Evolutionary conservation across 768 basidiomycete species (phyloP), one percentile per base, ranked within the genome.

Genomic region (Leucocoprinus leucothites): DNA sequence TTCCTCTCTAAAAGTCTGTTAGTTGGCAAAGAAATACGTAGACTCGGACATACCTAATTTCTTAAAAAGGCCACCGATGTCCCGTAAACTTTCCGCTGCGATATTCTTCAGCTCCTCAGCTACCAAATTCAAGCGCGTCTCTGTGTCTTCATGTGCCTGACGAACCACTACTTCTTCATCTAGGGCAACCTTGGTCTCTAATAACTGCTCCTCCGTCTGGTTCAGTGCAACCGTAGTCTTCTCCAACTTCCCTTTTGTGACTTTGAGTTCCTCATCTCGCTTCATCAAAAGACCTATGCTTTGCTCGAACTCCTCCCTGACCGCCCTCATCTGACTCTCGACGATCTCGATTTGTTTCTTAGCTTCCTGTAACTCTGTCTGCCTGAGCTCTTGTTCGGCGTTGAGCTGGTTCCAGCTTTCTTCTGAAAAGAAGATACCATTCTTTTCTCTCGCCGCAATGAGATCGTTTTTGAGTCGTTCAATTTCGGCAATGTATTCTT

Each of bases 401-500:
- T 71, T 82, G 71, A 96, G 80, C 66, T 95, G 86, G 45, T 80
- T 82, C 94, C 94, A 98, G 2, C 84, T 86, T 61, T 98, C 94
- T 62, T 91, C 85, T 0, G 92, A 87, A 68, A 98, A 87, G 69
- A 87, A 97, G 34, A 98, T 91, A 7, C 97, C 97, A 63, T 96
- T 94, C 78, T 96, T 96, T 70, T 97, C 94, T 35, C 95, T 81
- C 5, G 94, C 90, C 6, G 97, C 95, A 0, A 92, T 72, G 43
- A 96, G 76, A 61, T 98, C 95, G 0, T 85, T 84, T 67, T 96
- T 96, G 36, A 98, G 78, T 4, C 93, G 84, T 62, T 96, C 94
- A 44, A 98, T 97, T 69, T 98, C 97, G 11, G 79, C 84, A 36
- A 96, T 81, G 62, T 96, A 98, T 68, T 98, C 95, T 68, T 94